Conservation (phyloP, 768 basidiomycete species). For the Calvatia gigantea region DNA sequence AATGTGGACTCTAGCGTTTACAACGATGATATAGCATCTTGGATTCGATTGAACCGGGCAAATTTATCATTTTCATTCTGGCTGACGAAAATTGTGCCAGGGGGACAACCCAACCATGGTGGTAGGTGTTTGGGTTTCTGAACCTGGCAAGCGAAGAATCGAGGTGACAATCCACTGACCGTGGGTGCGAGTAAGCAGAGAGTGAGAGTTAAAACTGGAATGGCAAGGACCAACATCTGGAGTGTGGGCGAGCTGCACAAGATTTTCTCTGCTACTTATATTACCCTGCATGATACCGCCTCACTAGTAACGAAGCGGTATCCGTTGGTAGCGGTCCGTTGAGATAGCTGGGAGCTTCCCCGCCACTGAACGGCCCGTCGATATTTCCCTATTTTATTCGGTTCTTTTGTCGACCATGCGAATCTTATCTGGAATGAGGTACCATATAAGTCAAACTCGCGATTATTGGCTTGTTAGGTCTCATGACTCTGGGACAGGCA, state of each 20-base stretch:
- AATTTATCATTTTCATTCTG: conserved; percentile 34
- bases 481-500: no score
- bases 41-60: conserved; percentile 46
- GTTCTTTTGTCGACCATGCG: no score
- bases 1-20: conserved; percentile 22
- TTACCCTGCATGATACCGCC: no score
- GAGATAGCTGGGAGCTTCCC: no score
- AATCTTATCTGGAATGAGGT: no score
- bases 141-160: conserved; percentile 47
- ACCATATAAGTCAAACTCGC: no score
- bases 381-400: no score
- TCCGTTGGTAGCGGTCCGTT: no score
- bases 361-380: no score
- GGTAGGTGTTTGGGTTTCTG: conserved; percentile 39
- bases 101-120: conserved; percentile 51
- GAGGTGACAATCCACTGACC: conserved; percentile 29
- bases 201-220: not conserved
- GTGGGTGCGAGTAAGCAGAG: not conserved
- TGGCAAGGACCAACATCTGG: not conserved
- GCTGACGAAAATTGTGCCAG: conserved; percentile 59
- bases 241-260: not conserved
- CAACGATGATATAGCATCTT: conserved; percentile 56
- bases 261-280: no score
- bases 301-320: no score
- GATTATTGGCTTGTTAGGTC: not conserved